Evolutionary conservation across 2,329 filamentous ascomycete species (phyloP), one percentile per base, ranked within the genome.

Genomic region (Talaromyces rugulosus): DNA sequence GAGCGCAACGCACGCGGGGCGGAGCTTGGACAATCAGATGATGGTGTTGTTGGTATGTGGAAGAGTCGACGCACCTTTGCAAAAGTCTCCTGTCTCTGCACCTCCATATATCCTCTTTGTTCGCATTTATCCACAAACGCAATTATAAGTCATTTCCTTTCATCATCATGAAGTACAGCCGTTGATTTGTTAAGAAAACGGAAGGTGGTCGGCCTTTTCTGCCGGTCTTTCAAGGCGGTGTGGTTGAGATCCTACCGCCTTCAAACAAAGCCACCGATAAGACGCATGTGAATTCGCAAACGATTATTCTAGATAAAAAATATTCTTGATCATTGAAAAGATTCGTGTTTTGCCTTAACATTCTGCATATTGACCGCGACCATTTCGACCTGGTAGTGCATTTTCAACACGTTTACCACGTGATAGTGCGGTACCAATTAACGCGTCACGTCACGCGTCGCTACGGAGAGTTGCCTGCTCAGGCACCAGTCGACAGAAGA

Each of bases 1-100:
- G 40, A 88, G 78, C 52, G 82, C 79, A 36, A 88, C 82, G 68
- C 86, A 88, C 61, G 78, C 76, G 56, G 81, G 78, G 66, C 86
- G 87, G 60, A 89, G 77, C 82, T 85, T 67, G 47, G 62, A 40
- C 34, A 36, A 61, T 75, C 63, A 75, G 69, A 34, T 58, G 59
- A 16, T 40, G 61, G 53, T 9, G 23, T 55, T 58, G 8, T 54
- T 11, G n/a, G 30, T 27, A 4, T 18, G 23, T 56, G 14, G 27
- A 50, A 6, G 34, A 59, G 36, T 33, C 11, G 51, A 57, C 58
- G 40, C 70, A 79, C 78, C 72, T 74, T 72, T 62, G 71, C 72
- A 64, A 80, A 80, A 34, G 74, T 71, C 69, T 78, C 71, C 62
- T 80, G 77, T 52, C 74, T 70, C 57, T 69, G 68, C 59, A 66